Percentiles rank a stretch among this genome's conserved stretches.
Evolutionary conservation across 176 grass and related monocot species (phyloP).

Genomic region (Thinopyrum elongatum): DNA sequence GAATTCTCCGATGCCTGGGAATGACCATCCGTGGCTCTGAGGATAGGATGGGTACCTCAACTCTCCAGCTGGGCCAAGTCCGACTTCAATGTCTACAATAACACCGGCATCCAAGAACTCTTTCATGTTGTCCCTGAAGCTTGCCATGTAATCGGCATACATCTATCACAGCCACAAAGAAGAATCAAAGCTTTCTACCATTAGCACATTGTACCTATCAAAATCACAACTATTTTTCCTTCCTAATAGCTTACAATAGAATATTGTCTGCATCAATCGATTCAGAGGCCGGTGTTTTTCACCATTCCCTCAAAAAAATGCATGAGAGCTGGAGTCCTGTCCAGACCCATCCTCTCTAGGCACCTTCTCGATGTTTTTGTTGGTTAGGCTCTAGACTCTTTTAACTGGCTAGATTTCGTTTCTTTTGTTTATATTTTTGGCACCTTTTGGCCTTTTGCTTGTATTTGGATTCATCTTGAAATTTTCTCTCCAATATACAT

Average conservation of each 20-base stretch:
- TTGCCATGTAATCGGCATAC: slow-evolving; percentile 84
- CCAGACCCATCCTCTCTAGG: not conserved
- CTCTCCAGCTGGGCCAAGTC: slow-evolving; percentile 84
- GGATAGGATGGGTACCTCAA: slow-evolving; percentile 92
- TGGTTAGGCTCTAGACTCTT: not conserved
- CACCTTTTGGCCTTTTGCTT: not conserved
- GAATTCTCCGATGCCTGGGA: slow-evolving; percentile 92
- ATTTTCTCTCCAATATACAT: not conserved
- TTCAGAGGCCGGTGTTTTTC: no score
- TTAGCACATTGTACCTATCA: not conserved
- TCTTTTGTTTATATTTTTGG: not conserved
- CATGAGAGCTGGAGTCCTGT: no score
- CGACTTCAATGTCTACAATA: slow-evolving; percentile 83
- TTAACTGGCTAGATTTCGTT: not conserved
- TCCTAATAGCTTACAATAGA: no score
- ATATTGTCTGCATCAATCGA: no score
- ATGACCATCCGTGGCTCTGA: slow-evolving; percentile 69
- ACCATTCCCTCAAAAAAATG: no score
- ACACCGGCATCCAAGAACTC: slow-evolving; percentile 64
- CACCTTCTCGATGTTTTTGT: no score
- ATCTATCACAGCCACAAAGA: slow-evolving; percentile 39
- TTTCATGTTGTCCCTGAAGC: slow-evolving; percentile 80
- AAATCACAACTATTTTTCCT: not conserved
- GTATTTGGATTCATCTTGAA: not conserved
- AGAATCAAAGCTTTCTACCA: not conserved